Conservation (phyloP, 352 stramenopile species). For the Elongisporangium anandrum region DNA sequence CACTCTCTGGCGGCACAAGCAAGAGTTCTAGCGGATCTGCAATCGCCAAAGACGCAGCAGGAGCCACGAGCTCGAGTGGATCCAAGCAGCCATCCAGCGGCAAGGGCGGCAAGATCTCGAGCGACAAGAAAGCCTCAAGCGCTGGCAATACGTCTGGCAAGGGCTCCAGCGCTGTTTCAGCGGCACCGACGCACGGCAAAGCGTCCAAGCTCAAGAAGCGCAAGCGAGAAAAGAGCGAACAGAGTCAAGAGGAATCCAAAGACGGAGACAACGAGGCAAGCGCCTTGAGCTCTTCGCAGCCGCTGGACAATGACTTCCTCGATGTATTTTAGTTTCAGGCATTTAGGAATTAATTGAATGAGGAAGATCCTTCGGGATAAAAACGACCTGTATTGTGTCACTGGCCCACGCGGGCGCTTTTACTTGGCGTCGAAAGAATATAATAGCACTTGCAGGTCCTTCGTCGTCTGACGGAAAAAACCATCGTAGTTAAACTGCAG, state of each 20-base stretch:
- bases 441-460: conserved; percentile 62
- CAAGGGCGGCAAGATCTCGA: conserved; percentile 5
- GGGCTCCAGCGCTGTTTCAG: conserved; percentile 20
- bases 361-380: too few relatives aligned
- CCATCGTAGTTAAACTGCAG: conserved; percentile 80
- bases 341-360: conserved; percentile 1
- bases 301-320: conserved; percentile 41
- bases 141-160: conserved; percentile 9
- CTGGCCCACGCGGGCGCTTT: background rate
- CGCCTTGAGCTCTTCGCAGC: conserved; percentile 16
- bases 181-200: conserved; percentile 18
- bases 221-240: conserved; percentile 26
- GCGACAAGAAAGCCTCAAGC: conserved; percentile 8
- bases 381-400: background rate
- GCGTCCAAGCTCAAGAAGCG: conserved; percentile 51
- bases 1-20: conserved; percentile 21
- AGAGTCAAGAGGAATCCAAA: conserved; percentile 3
- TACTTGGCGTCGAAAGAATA: conserved; percentile 44
- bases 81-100: background rate
- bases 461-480: conserved; percentile 78
- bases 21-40: background rate
- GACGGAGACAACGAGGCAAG: conserved; percentile 4
- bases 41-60: background rate
- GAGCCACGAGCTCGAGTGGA: background rate
- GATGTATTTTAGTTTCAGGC: conserved; percentile 42